These are phyloP conservation scores for Mycena pura DNA, from an alignment of 768 basidiomycete genomes.

Conservation along the genomic window DNA sequence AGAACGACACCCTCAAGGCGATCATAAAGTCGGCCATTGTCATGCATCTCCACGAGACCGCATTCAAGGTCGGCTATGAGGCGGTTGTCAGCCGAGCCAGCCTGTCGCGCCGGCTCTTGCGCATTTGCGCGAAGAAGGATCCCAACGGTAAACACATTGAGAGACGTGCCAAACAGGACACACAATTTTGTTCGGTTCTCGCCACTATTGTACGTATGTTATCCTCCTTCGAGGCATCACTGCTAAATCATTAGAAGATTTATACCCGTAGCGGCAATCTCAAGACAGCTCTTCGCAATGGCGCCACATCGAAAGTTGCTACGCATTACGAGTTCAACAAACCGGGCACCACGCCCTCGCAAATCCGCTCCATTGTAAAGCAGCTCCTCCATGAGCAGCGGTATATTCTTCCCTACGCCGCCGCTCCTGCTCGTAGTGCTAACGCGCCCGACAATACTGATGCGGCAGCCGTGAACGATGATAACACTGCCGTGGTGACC, in stretches of 20 bases:
- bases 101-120: neutral
- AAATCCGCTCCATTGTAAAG: neutral
- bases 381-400: neutral
- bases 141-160: neutral
- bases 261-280: neutral
- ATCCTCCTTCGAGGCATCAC: no score
- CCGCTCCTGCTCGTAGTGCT: neutral
- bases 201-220: neutral
- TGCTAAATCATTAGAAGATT: neutral
- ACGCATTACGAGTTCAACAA: slow-evolving; percentile 5
- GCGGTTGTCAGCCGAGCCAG: neutral
- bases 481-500: neutral
- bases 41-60: neutral
- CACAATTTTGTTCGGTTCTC: neutral
- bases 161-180: neutral
- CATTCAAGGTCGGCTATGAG: neutral
- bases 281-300: neutral
- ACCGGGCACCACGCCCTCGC: neutral
- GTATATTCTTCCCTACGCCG: neutral
- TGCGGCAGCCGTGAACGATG: neutral
- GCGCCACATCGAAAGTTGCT: neutral
- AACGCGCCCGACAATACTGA: neutral
- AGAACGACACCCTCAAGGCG: neutral
- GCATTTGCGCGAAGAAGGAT: neutral
- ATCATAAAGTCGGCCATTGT: neutral